phyloP scores from a whole-genome alignment of 225 moss, liverwort and hornwort species.

The Pseudoscleropodium purum region DNA sequence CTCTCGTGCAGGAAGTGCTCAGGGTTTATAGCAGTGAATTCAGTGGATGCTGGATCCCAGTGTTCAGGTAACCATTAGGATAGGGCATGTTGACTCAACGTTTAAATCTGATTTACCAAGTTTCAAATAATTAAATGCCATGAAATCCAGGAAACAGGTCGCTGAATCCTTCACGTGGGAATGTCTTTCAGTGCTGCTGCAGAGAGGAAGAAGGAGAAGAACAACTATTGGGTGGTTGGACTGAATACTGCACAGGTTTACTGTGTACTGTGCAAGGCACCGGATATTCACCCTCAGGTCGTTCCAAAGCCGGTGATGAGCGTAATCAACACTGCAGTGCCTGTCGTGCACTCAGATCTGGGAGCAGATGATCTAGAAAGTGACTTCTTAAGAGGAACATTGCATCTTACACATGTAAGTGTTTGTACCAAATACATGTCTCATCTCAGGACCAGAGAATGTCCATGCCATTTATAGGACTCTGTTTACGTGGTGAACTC shows the following conservation, averaged over 20 bases:
- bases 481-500: neutral
- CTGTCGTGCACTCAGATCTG: slow-evolving; percentile 79
- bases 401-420: slow-evolving; percentile 69
- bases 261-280: slow-evolving; percentile 72
- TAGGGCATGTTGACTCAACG: neutral
- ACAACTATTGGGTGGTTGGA: slow-evolving; percentile 73
- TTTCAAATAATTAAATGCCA: neutral
- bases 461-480: neutral
- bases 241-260: slow-evolving; percentile 65
- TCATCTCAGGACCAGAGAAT: neutral
- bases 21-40: slow-evolving; percentile 63
- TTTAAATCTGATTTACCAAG: too few species aligned
- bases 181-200: slow-evolving; percentile 35
- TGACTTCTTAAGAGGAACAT: slow-evolving; percentile 52
- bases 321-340: slow-evolving; percentile 54
- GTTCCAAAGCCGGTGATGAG: slow-evolving; percentile 77
- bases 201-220: slow-evolving; percentile 52
- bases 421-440: neutral
- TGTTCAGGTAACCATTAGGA: slow-evolving; percentile 48
- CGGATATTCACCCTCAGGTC: slow-evolving; percentile 30
- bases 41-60: slow-evolving; percentile 85
- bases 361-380: slow-evolving; percentile 86
- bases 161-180: neutral
- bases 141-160: neutral
- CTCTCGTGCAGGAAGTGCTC: slow-evolving; percentile 55